Percentiles rank a stretch among this genome's conserved stretches.
These are phyloP conservation scores for Pleurostoma richardsiae DNA, from an alignment of 2,329 filamentous ascomycete genomes.

Conservation along the genomic window DNA sequence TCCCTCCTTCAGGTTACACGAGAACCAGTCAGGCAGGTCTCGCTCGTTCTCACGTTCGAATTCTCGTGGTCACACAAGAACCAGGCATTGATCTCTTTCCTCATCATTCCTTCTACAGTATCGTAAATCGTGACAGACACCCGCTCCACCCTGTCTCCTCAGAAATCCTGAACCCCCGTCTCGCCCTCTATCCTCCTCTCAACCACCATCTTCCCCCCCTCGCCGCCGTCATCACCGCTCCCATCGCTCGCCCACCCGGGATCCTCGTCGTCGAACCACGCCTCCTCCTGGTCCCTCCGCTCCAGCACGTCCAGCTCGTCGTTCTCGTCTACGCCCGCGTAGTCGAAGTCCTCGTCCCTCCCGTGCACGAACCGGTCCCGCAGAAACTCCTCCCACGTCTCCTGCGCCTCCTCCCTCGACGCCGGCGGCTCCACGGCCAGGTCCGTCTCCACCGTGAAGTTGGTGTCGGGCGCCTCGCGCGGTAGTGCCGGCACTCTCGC, in stretches of 20 bases:
- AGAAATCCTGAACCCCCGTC: slow-evolving; percentile 71
- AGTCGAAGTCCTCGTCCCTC: slow-evolving; percentile 75
- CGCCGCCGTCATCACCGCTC: slow-evolving; percentile 21
- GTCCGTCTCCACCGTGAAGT: slow-evolving; percentile 38
- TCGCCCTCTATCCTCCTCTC: slow-evolving; percentile 41
- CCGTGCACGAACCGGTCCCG: slow-evolving; percentile 70
- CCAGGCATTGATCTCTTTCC: too few species aligned
- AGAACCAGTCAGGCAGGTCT: too few species aligned
- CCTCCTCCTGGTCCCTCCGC: slow-evolving; percentile 62
- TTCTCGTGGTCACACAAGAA: too few species aligned
- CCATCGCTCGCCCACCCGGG: slow-evolving; percentile 56
- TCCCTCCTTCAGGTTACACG: too few species aligned
- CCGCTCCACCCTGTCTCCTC: slow-evolving; percentile 12
- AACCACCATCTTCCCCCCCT: slow-evolving; percentile 10
- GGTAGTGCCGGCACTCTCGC: background rate
- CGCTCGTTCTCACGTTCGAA: too few species aligned
- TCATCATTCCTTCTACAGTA: too few species aligned
- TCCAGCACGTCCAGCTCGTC: slow-evolving; percentile 63
- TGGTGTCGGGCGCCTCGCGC: background rate
- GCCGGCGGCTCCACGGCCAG: slow-evolving; percentile 38
- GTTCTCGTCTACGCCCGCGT: slow-evolving; percentile 62
- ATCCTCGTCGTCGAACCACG: slow-evolving; percentile 77
- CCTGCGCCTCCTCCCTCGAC: slow-evolving; percentile 61
- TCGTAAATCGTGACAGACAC: too few species aligned
- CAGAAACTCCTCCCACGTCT: slow-evolving; percentile 69